A percentile compares a stretch with the other conserved stretches of the same genome.
Conservation (phyloP, 345 rosid species). For the Hibiscus mutabilis region DNA sequence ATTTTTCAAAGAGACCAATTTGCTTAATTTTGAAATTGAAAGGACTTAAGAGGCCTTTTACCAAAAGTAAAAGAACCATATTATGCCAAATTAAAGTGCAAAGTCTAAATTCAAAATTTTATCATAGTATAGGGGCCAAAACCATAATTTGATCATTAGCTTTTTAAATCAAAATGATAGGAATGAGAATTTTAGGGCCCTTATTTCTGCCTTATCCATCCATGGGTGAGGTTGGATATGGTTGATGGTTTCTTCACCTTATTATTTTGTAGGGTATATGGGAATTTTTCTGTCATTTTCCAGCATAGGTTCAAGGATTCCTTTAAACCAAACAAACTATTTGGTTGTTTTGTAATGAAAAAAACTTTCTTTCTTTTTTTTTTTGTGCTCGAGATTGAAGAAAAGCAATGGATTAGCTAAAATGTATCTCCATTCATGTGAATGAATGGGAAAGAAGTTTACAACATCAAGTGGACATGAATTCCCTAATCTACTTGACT, state of each 20-base stretch:
- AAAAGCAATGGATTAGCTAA: background rate
- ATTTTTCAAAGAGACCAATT: too few species aligned
- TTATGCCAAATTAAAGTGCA: background rate
- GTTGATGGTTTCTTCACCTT: slow-evolving; percentile 25
- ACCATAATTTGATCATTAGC: background rate
- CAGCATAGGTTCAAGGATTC: slow-evolving; percentile 17
- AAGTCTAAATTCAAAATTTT: background rate
- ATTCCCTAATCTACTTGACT: background rate
- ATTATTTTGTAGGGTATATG: slow-evolving; percentile 17
- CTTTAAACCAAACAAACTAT: background rate
- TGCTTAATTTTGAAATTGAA: too few species aligned
- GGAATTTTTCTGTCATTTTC: slow-evolving; percentile 4
- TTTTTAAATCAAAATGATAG: background rate
- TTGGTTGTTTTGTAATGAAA: background rate
- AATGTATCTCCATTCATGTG: background rate
- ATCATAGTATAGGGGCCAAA: background rate
- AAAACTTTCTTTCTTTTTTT: background rate
- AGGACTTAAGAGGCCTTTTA: too few species aligned
- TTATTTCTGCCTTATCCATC: slow-evolving; percentile 43
- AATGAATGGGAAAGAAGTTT: background rate
- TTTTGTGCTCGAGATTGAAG: background rate
- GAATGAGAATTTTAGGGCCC: slow-evolving; percentile 21
- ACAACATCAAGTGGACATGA: background rate
- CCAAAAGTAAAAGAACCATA: background rate
- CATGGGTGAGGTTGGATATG: slow-evolving; percentile 17